Conservation (phyloP, 306 rosid species). For the Betula pendula region DNA sequence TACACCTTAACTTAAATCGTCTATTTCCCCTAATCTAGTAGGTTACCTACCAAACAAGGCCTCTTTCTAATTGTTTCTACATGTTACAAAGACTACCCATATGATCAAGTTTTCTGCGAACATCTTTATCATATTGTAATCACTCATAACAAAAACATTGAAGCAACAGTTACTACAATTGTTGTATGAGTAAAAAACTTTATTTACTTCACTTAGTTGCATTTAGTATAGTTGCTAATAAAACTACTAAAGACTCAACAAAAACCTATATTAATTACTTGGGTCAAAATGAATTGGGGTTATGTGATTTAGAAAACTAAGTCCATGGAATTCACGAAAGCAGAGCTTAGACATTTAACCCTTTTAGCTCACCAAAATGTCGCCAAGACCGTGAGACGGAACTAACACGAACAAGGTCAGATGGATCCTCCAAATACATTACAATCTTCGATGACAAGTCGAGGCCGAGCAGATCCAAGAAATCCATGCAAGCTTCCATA, state of each 20-base stretch:
- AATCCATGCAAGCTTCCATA: slow-evolving; percentile 53
- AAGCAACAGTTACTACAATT: neutral
- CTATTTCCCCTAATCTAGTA: neutral
- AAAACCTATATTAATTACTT: neutral
- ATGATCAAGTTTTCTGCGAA: neutral
- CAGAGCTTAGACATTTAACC: neutral
- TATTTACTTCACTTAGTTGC: neutral
- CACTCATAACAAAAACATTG: neutral
- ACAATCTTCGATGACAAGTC: slow-evolving; percentile 55
- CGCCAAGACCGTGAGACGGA: slow-evolving; percentile 71
- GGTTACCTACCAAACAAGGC: neutral
- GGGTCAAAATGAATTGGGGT: neutral
- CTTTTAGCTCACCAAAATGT: slow-evolving; percentile 57
- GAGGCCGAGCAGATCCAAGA: slow-evolving; percentile 48
- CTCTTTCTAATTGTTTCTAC: neutral
- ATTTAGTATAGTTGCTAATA: neutral
- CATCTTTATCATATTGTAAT: neutral
- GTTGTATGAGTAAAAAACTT: neutral
- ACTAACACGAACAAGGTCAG: slow-evolving; percentile 56
- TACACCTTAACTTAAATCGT: neutral
- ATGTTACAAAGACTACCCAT: neutral
- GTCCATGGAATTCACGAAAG: too few species aligned
- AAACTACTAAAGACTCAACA: neutral
- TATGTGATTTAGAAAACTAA: neutral
- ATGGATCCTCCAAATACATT: slow-evolving; percentile 59